Conservation (phyloP, 768 basidiomycete genomes). For the Dacryopinax primogenitus region DNA sequence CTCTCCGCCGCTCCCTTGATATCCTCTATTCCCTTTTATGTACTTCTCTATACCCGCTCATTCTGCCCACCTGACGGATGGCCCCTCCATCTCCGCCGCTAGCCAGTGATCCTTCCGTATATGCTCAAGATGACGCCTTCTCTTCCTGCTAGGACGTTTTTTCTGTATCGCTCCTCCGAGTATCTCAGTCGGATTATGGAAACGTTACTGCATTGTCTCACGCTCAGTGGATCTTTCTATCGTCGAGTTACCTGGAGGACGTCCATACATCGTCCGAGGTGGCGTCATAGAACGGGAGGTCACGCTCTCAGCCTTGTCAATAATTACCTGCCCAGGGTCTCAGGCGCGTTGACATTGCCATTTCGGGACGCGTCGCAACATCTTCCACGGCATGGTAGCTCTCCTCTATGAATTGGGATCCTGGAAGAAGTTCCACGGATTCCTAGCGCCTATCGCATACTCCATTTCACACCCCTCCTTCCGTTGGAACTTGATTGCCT, state of each 20-base stretch:
- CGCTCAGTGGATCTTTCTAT: neutral
- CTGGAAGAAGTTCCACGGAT: neutral
- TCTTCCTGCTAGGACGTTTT: neutral
- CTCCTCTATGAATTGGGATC: neutral
- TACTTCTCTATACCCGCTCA: neutral
- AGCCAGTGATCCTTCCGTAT: neutral
- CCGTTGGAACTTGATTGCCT: neutral
- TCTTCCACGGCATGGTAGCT: neutral
- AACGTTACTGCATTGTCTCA: neutral
- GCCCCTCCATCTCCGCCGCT: neutral
- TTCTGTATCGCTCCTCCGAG: too few species aligned
- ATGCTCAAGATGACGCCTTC: neutral
- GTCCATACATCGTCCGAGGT: neutral
- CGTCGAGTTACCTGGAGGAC: neutral
- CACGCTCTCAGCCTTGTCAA: neutral
- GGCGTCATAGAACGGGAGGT: neutral
- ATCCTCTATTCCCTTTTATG: neutral
- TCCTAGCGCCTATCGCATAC: neutral
- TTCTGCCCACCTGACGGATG: neutral
- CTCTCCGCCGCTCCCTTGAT: neutral
- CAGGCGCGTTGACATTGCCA: neutral
- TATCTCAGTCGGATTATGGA: too few species aligned
- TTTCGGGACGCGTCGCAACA: neutral
- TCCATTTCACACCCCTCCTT: neutral
- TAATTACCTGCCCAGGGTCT: neutral